phyloP scores from a whole-genome alignment of 495 filamentous ascomycete species.

The Penicillium odoratum region DNA sequence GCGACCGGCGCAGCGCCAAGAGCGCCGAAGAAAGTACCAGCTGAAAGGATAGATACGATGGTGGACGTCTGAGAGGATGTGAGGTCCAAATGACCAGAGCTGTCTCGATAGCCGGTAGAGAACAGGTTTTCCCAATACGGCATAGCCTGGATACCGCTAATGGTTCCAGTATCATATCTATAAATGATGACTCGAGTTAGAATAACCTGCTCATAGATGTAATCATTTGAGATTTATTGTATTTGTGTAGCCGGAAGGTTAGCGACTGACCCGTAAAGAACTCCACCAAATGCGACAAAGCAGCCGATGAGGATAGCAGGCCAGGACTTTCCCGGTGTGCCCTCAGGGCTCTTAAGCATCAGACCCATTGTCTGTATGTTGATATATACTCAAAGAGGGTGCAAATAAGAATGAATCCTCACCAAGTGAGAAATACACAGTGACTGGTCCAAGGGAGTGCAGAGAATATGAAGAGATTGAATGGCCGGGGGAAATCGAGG shows the following conservation, averaged over 20 bases:
- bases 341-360: constrained; percentile 39
- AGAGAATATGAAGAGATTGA: too few species aligned
- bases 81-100: constrained; percentile 53
- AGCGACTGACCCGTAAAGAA: constrained; percentile 69
- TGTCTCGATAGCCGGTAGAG: constrained; percentile 61
- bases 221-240: too few species aligned
- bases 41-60: constrained; percentile 83
- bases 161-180: constrained; percentile 86
- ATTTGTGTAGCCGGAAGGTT: neutral
- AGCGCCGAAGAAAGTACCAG: constrained; percentile 86
- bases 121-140: constrained; percentile 70
- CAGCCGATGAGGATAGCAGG: constrained; percentile 83
- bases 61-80: constrained; percentile 57
- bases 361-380: too few species aligned
- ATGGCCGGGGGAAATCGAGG: too few species aligned
- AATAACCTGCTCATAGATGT: too few species aligned
- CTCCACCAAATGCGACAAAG: constrained; percentile 85
- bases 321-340: constrained; percentile 55
- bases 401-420: too few species aligned
- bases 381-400: too few species aligned
- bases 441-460: too few species aligned
- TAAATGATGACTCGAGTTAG: constrained; percentile 10
- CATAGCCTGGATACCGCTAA: constrained; percentile 84
- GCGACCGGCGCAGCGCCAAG: constrained; percentile 67
- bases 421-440: too few species aligned